These are phyloP conservation scores for Pleurozium schreberi DNA, from an alignment of 225 moss, liverwort and hornwort genomes.

Conservation along the genomic window DNA sequence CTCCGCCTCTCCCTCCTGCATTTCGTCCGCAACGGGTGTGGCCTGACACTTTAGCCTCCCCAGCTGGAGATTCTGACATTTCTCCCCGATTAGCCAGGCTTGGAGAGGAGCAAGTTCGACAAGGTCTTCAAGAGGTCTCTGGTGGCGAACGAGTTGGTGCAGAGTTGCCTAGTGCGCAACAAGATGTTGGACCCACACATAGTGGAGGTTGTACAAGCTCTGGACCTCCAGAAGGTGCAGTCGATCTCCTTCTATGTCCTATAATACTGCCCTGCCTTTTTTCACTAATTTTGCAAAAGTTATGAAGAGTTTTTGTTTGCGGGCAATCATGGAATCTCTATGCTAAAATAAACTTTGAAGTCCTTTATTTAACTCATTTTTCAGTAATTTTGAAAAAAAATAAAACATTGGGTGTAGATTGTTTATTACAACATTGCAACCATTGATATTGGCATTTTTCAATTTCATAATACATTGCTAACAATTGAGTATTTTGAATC, in stretches of 20 bases:
- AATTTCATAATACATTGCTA: no score
- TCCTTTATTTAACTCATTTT: no score
- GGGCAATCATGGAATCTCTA: no score
- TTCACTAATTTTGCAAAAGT: no score
- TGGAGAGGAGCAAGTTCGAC: conserved; percentile 38
- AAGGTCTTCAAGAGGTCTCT: conserved; percentile 29
- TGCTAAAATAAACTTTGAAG: no score
- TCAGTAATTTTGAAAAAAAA: no score
- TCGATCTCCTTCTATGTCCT: background rate
- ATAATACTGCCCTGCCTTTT: background rate
- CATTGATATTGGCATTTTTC: no score
- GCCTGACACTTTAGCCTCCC: conserved; percentile 18
- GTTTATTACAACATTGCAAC: no score
- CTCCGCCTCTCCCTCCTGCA: conserved; percentile 41
- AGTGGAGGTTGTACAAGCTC: conserved; percentile 18
- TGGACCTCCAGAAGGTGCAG: conserved; percentile 55
- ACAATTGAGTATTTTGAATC: no score
- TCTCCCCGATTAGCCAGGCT: conserved; percentile 32
- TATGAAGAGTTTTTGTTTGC: no score
- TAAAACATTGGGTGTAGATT: no score
- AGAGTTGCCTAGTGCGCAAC: conserved; percentile 31
- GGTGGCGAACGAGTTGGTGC: conserved; percentile 47
- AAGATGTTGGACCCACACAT: conserved; percentile 42
- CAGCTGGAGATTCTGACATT: conserved; percentile 23
- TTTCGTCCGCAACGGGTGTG: conserved; percentile 45